Conservation (phyloP, 768 basidiomycete genomes). For the Phylloporus scabripes region DNA sequence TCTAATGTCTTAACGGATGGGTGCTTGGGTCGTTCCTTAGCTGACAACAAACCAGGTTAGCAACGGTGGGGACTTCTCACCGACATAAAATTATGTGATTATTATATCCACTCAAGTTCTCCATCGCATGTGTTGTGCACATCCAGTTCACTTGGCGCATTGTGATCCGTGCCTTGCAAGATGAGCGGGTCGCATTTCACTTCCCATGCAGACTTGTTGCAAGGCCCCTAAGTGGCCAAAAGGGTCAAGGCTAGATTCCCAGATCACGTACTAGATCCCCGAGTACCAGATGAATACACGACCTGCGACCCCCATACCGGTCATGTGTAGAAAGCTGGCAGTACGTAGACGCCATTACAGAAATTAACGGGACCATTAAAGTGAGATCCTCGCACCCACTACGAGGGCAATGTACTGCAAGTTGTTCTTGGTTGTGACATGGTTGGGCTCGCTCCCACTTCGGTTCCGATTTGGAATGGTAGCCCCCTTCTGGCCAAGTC, state of each 20-base stretch:
- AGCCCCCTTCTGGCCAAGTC: neutral
- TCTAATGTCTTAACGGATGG: no score
- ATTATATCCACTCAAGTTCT: neutral
- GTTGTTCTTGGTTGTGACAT: neutral
- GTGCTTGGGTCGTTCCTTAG: no score
- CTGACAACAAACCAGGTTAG: neutral
- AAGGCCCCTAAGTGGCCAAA: conserved; percentile 52
- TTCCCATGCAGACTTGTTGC: conserved; percentile 30
- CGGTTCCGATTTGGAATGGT: neutral
- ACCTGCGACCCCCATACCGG: no score
- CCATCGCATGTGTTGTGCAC: conserved; percentile 51
- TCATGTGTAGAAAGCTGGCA: no score
- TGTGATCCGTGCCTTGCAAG: conserved; percentile 42
- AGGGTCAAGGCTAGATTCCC: conserved; percentile 47
- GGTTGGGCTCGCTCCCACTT: neutral
- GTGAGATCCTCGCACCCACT: neutral
- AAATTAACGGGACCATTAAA: no score
- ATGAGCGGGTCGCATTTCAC: neutral
- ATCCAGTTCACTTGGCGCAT: conserved; percentile 51
- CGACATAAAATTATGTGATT: neutral
- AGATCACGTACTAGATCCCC: conserved; percentile 13
- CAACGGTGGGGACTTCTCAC: neutral
- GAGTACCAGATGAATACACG: no score
- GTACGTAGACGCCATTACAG: no score
- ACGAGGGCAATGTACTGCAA: neutral